A percentile compares a stretch with the other conserved stretches of the same genome.
phyloP scores from a whole-genome alignment of 2,329 filamentous ascomycete genomes.

The Fonsecaea monophora region DNA sequence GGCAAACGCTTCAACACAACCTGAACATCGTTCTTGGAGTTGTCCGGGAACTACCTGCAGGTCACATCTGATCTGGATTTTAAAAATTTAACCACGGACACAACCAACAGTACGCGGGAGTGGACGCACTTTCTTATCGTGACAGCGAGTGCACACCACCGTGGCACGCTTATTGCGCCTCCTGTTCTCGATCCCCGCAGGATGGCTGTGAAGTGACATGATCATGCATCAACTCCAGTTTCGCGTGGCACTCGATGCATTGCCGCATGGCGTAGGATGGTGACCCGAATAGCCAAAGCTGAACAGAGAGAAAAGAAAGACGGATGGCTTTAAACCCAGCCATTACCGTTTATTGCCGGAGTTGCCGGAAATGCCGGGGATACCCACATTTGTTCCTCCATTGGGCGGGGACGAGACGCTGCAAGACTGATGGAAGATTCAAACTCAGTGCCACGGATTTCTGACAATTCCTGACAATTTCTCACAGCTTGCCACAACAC shows the following conservation, averaged over 20 bases:
- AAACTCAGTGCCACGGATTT: background rate
- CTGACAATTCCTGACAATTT: background rate
- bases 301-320: background rate
- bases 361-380: background rate
- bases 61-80: conserved; percentile 15
- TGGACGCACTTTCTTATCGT: conserved; percentile 22
- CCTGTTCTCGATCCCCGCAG: background rate
- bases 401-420: background rate
- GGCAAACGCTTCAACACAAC: conserved; percentile 15
- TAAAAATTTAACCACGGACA: background rate
- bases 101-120: background rate
- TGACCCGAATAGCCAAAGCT: background rate
- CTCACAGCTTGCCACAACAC: background rate
- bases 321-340: background rate
- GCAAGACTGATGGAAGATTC: background rate
- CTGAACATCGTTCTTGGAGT: conserved; percentile 10
- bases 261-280: background rate
- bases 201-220: conserved; percentile 8
- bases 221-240: background rate
- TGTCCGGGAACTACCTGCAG: conserved; percentile 7
- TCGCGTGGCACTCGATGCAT: background rate
- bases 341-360: background rate
- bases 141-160: conserved; percentile 19
- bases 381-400: background rate
- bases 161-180: conserved; percentile 10